Conservation (phyloP, 768 basidiomycete species). For the Termitomyces sp. region DNA sequence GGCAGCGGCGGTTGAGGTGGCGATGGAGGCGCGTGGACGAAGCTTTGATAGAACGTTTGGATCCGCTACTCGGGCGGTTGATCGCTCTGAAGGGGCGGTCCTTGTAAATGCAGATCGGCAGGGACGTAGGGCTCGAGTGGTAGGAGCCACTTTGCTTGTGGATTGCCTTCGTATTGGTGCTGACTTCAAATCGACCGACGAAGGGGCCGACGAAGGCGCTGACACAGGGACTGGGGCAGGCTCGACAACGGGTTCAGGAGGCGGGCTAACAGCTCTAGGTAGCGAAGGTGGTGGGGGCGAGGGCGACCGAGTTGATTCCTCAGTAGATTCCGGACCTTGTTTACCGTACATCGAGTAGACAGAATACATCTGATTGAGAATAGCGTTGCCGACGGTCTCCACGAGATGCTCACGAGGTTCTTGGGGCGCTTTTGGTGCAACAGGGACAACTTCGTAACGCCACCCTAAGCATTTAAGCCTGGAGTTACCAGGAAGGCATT, state of each 20-base stretch:
- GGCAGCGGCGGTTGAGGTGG: neutral
- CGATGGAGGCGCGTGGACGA: slow-evolving; percentile 1
- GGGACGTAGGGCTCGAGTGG: slow-evolving; percentile 1
- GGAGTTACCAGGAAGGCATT: slow-evolving; percentile 1
- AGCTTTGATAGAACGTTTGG: neutral
- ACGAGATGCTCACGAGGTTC: neutral
- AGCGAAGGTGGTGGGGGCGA: neutral
- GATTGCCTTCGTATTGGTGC: neutral
- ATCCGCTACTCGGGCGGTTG: no score
- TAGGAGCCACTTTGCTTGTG: neutral
- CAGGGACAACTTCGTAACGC: slow-evolving; percentile 2
- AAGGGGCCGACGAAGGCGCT: neutral
- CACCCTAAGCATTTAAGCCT: slow-evolving; percentile 3
- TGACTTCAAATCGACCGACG: neutral
- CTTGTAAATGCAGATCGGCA: neutral
- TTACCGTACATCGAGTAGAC: neutral
- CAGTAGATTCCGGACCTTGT: neutral
- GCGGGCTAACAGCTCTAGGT: neutral
- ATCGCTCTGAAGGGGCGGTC: no score
- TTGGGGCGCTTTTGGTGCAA: neutral
- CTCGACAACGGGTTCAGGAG: neutral
- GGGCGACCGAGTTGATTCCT: neutral
- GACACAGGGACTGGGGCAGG: neutral
- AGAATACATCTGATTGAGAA: neutral
- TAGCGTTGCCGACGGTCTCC: neutral